These are phyloP conservation scores for Colletotrichum lindemuthianum DNA, from an alignment of 2,329 filamentous ascomycete species.

Conservation along the genomic window DNA sequence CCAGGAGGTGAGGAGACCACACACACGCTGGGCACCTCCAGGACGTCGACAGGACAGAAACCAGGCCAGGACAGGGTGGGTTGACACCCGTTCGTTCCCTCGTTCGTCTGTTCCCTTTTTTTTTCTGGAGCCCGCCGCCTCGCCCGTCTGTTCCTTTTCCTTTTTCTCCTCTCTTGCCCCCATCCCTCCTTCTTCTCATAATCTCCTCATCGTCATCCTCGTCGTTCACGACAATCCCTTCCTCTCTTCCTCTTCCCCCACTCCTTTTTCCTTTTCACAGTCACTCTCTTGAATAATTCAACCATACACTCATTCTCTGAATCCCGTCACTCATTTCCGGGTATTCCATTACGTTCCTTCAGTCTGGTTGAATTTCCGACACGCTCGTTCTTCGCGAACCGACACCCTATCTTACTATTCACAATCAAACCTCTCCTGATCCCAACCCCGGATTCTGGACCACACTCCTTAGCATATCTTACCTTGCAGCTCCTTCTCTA, in stretches of 20 bases:
- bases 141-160: constrained; percentile 40
- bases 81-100: constrained; percentile 31
- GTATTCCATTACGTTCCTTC: constrained; percentile 56
- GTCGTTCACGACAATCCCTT: constrained; percentile 49
- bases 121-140: constrained; percentile 30
- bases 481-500: constrained; percentile 35
- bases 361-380: constrained; percentile 40
- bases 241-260: constrained; percentile 48
- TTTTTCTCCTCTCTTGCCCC: constrained; percentile 40
- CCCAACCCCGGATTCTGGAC: constrained; percentile 38
- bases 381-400: constrained; percentile 36
- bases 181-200: constrained; percentile 48
- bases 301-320: constrained; percentile 47
- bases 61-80: constrained; percentile 20
- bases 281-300: constrained; percentile 60
- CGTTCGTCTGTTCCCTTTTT: constrained; percentile 31
- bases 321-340: constrained; percentile 64
- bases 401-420: constrained; percentile 18
- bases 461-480: constrained; percentile 40
- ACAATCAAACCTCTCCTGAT: constrained; percentile 33
- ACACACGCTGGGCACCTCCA: neutral
- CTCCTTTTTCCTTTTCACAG: constrained; percentile 55
- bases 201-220: constrained; percentile 47
- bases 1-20: neutral
- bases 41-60: neutral